phyloP scores from a whole-genome alignment of 2,329 filamentous ascomycete genomes.

The Xylaria sp. region DNA sequence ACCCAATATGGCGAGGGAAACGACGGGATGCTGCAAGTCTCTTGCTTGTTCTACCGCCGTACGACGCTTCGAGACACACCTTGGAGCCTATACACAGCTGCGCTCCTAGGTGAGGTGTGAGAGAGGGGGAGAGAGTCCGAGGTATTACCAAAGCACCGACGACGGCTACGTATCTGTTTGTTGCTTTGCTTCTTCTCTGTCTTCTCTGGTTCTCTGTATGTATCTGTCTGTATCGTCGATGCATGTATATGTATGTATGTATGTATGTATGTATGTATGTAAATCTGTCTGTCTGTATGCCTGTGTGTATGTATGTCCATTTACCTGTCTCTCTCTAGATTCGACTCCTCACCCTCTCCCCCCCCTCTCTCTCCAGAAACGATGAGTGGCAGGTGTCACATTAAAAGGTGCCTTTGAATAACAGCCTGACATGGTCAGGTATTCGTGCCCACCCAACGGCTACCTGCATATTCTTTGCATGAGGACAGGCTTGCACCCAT shows the following conservation, averaged over 20 bases:
- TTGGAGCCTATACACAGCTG: constrained; percentile 26
- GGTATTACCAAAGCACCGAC: constrained; percentile 14
- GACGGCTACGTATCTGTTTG: constrained; percentile 18
- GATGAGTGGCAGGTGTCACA: constrained; percentile 37
- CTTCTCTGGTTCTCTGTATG: neutral
- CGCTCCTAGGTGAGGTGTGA: constrained; percentile 4
- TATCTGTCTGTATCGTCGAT: neutral
- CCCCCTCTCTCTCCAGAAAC: neutral
- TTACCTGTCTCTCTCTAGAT: neutral
- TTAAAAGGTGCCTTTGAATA: constrained; percentile 31
- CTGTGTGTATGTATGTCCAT: too few relatives aligned
- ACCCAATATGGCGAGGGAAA: constrained; percentile 29
- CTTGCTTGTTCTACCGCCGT: constrained; percentile 45
- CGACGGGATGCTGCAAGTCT: constrained; percentile 41
- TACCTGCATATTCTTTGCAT: constrained; percentile 31
- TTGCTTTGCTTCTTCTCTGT: neutral
- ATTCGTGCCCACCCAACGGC: constrained; percentile 17
- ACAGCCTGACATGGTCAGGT: constrained; percentile 23
- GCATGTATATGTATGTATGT: too few relatives aligned
- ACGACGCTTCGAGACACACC: constrained; percentile 36
- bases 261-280: too few relatives aligned
- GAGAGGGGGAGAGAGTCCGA: neutral
- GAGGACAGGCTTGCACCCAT: constrained; percentile 19
- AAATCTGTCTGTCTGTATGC: too few relatives aligned
- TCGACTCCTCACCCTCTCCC: too few relatives aligned